These are phyloP conservation scores for Aspergillus alliaceus DNA, from an alignment of 2,329 filamentous ascomycete species.

Conservation along the genomic window DNA sequence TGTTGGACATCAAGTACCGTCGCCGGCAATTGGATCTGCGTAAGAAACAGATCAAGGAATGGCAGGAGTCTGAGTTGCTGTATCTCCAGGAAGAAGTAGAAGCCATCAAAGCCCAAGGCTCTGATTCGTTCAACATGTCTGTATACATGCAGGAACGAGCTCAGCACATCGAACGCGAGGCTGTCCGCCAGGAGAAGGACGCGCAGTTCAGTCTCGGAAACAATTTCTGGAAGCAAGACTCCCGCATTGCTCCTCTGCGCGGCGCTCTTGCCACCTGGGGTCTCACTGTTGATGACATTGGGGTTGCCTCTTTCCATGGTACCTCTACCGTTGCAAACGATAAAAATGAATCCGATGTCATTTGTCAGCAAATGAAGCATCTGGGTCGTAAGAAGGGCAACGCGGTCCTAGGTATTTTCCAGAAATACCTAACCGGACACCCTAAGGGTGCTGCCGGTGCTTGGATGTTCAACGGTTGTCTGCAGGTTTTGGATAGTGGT, in stretches of 20 bases:
- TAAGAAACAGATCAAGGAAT: conserved; percentile 90
- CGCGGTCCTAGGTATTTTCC: conserved; percentile 93
- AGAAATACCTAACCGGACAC: conserved; percentile 98
- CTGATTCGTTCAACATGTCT: conserved; percentile 71
- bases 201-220: conserved; percentile 91
- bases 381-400: conserved; percentile 96
- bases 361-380: conserved; percentile 94
- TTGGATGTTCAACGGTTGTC: conserved; percentile 99
- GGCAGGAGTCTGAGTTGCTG: conserved; percentile 92
- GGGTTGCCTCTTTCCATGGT: conserved; percentile 96
- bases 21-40: conserved; percentile 91
- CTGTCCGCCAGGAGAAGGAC: conserved; percentile 86
- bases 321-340: conserved; percentile 98
- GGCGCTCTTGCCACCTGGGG: conserved; percentile 97
- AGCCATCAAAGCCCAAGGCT: conserved; percentile 79
- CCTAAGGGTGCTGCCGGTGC: conserved; percentile 98
- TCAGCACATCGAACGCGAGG: conserved; percentile 83
- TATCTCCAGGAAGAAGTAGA: conserved; percentile 90
- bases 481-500: conserved; percentile 92
- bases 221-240: conserved; percentile 97
- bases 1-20: conserved; percentile 97
- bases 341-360: conserved; percentile 98
- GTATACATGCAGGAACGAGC: conserved; percentile 86
- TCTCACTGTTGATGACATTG: conserved; percentile 92
- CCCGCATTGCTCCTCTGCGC: conserved; percentile 89